Conservation (phyloP, 2,329 filamentous ascomycete species). For the Davidsoniella virescens region DNA sequence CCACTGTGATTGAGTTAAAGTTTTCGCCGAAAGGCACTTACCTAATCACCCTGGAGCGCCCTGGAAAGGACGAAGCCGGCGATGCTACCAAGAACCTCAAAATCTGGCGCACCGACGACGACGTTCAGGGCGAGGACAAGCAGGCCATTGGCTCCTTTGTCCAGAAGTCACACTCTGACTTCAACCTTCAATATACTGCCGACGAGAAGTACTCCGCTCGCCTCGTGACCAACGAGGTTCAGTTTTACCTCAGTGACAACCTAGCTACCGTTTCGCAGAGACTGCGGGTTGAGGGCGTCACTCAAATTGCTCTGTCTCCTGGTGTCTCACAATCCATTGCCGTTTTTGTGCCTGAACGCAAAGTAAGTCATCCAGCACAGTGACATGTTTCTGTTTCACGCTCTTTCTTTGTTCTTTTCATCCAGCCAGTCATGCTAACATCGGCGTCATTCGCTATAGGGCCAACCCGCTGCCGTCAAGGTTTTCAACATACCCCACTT, state of each 20-base stretch:
- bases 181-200: constrained; percentile 92
- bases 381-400: background rate
- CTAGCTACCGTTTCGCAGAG: constrained; percentile 87
- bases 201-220: constrained; percentile 92
- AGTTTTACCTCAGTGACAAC: constrained; percentile 85
- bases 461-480: constrained; percentile 84
- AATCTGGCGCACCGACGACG: constrained; percentile 76
- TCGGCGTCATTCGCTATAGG: constrained; percentile 32
- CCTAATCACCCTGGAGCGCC: constrained; percentile 92
- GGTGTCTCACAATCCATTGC: constrained; percentile 84
- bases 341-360: constrained; percentile 88
- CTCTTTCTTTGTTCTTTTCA: background rate
- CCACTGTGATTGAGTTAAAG: constrained; percentile 82
- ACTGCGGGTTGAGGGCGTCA: constrained; percentile 76
- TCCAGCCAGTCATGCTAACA: constrained; percentile 13
- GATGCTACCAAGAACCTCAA: constrained; percentile 54
- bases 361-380: constrained; percentile 38
- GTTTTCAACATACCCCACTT: constrained; percentile 90
- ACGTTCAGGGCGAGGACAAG: constrained; percentile 45
- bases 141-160: constrained; percentile 76
- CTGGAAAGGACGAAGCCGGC: constrained; percentile 63
- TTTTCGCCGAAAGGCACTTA: constrained; percentile 90
- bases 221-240: constrained; percentile 89
- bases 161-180: constrained; percentile 86
- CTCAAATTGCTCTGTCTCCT: constrained; percentile 77